phyloP scores from a whole-genome alignment of 176 grass and related monocot genomes.

The Thinopyrum elongatum region DNA sequence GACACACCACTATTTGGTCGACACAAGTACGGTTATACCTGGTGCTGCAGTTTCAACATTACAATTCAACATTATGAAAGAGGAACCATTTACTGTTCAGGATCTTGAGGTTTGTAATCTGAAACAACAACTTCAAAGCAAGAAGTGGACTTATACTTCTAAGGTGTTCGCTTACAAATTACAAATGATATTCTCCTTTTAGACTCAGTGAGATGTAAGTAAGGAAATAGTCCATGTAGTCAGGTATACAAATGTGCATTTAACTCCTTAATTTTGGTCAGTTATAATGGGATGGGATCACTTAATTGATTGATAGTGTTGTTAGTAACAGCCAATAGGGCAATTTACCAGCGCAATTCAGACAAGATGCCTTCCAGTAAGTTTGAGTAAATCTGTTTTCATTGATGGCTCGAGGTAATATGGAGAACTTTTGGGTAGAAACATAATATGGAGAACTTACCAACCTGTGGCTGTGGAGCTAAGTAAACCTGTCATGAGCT shows the following conservation, averaged over 20 bases:
- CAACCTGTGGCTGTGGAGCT: background rate
- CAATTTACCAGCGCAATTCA: background rate
- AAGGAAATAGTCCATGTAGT: background rate
- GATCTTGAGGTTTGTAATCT: slow-evolving; percentile 70
- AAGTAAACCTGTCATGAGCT: slow-evolving; percentile 3
- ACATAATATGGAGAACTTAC: background rate
- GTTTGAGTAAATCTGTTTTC: slow-evolving; percentile 10
- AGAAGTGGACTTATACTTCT: background rate
- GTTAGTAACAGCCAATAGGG: background rate
- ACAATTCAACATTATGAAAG: slow-evolving; percentile 90
- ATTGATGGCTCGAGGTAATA: background rate
- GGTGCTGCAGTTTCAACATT: slow-evolving; percentile 84
- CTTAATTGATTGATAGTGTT: slow-evolving; percentile 11
- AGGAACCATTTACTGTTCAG: slow-evolving; percentile 78
- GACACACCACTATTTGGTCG: slow-evolving; percentile 97
- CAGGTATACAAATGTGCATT: background rate
- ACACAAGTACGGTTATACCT: slow-evolving; percentile 87
- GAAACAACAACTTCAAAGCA: background rate
- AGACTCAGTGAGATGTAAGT: slow-evolving; percentile 18
- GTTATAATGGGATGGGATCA: background rate
- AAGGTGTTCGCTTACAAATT: background rate
- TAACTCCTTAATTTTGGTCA: slow-evolving; percentile 16
- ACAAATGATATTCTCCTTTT: background rate
- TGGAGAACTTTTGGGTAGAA: background rate
- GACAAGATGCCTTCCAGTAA: background rate